Conservation (phyloP, 805 yeast genomes). For the Ogataea haglerorum region DNA sequence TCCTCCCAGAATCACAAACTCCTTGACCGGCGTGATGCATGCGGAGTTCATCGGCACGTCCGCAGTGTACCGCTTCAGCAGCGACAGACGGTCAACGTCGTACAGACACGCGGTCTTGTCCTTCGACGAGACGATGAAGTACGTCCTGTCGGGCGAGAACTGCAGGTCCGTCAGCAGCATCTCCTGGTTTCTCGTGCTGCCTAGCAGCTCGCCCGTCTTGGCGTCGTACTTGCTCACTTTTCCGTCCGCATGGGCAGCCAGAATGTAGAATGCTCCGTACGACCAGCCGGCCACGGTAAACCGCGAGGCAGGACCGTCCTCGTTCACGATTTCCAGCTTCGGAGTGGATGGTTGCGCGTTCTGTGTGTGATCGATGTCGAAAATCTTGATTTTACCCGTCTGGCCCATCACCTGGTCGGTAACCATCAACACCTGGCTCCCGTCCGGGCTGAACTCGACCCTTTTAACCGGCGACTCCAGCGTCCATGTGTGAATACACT, state of each 20-base stretch:
- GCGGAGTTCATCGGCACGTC: slow-evolving; percentile 97
- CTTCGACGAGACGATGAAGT: slow-evolving; percentile 88
- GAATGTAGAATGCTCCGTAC: slow-evolving; percentile 64
- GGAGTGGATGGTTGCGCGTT: slow-evolving; percentile 52
- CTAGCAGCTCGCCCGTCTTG: slow-evolving; percentile 64
- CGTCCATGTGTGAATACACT: slow-evolving; percentile 67
- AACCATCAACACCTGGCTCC: slow-evolving; percentile 64
- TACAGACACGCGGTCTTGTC: slow-evolving; percentile 80
- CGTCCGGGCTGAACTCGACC: slow-evolving; percentile 80
- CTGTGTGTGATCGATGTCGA: slow-evolving; percentile 49
- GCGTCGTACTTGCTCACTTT: slow-evolving; percentile 76
- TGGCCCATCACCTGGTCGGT: slow-evolving; percentile 92
- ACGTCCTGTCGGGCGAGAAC: slow-evolving; percentile 80
- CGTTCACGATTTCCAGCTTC: slow-evolving; percentile 49
- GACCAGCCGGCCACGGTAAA: slow-evolving; percentile 88
- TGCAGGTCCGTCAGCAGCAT: slow-evolving; percentile 83
- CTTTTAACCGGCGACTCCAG: slow-evolving; percentile 85
- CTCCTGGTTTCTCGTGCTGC: slow-evolving; percentile 65
- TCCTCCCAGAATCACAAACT: slow-evolving; percentile 92
- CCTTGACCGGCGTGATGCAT: slow-evolving; percentile 88
- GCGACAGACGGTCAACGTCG: slow-evolving; percentile 70
- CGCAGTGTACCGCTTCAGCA: slow-evolving; percentile 71
- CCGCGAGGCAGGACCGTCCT: slow-evolving; percentile 48
- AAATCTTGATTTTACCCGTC: slow-evolving; percentile 71
- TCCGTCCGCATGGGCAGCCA: slow-evolving; percentile 90